Conservation (phyloP, 305 asterid species). For the Fraxinus velutina region DNA sequence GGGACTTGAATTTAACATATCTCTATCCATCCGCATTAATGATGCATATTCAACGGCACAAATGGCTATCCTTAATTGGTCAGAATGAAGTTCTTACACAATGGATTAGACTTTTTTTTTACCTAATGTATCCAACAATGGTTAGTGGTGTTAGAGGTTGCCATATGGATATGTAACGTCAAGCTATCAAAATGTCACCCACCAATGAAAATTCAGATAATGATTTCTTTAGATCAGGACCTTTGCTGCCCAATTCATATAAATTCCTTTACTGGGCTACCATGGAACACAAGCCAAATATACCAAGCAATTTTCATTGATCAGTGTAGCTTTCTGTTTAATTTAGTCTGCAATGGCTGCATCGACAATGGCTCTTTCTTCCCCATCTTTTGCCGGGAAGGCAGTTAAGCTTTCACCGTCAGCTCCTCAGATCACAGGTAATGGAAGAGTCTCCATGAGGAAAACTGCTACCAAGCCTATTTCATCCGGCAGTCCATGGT, state of each 20-base stretch:
- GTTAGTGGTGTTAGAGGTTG: background rate
- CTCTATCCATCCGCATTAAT: background rate
- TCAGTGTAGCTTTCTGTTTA: background rate
- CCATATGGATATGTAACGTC: background rate
- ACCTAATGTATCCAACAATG: background rate
- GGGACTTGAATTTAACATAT: background rate
- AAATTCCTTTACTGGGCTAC: background rate
- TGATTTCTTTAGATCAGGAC: background rate
- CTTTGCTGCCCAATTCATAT: background rate
- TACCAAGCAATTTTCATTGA: background rate
- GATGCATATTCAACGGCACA: background rate
- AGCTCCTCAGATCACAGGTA: background rate
- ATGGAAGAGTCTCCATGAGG: conserved; percentile 21
- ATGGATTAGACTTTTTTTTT: background rate
- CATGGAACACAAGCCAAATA: background rate
- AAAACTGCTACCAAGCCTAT: background rate
- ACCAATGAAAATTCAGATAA: background rate
- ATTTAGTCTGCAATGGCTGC: background rate
- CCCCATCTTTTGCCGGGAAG: conserved; percentile 18
- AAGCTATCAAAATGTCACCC: background rate
- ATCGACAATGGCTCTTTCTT: conserved; percentile 18
- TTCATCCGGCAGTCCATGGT: conserved; percentile 7
- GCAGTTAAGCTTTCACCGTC: background rate
- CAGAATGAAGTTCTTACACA: background rate
- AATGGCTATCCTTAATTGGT: background rate